phyloP scores from a whole-genome alignment of 2,329 filamentous ascomycete genomes.

The Botrytis pseudocinerea region DNA sequence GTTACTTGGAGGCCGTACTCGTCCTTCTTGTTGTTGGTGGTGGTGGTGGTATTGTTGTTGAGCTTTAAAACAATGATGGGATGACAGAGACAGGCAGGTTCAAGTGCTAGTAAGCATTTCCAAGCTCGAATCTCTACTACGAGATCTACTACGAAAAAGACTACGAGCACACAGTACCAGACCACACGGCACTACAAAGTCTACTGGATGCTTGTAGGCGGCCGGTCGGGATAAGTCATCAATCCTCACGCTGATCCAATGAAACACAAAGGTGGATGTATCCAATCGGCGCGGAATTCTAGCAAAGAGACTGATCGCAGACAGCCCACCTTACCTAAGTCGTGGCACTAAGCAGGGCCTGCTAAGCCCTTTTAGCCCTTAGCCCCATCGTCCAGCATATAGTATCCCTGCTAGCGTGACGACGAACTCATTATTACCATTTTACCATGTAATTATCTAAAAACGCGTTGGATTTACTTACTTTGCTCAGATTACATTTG shows the following conservation, averaged over 20 bases:
- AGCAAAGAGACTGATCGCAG: background rate
- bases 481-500: background rate
- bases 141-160: background rate
- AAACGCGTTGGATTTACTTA: background rate
- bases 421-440: background rate
- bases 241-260: background rate
- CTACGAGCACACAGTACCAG: no score
- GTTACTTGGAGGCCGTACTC: background rate
- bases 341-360: background rate
- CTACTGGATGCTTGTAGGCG: background rate
- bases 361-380: background rate
- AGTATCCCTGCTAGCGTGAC: background rate
- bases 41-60: background rate
- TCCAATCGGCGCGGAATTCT: background rate
- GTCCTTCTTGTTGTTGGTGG: background rate
- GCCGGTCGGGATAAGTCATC: no score
- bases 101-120: no score
- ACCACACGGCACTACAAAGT: no score
- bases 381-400: background rate
- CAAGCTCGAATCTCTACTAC: background rate
- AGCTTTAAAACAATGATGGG: background rate
- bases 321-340: background rate
- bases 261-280: background rate
- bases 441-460: background rate
- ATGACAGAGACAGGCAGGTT: no score